phyloP scores from a whole-genome alignment of 306 rosid genomes.

The Rosa persica region DNA sequence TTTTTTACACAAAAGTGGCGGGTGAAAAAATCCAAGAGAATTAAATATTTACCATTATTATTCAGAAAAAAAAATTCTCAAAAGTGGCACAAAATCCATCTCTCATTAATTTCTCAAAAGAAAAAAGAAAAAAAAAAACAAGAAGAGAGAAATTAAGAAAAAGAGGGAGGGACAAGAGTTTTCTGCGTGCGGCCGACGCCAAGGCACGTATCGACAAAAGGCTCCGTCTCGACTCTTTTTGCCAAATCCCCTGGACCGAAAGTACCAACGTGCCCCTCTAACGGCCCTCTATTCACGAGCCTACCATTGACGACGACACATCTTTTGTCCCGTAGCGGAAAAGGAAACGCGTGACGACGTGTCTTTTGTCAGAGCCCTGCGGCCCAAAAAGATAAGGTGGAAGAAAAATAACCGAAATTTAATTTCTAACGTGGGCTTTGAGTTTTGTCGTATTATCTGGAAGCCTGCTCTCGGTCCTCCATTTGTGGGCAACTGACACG shows the following conservation, averaged over 20 bases:
- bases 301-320: slow-evolving; percentile 45
- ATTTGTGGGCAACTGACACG: slow-evolving; percentile 39
- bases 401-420: background rate
- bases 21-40: background rate
- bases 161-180: slow-evolving; percentile 25
- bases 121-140: background rate
- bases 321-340: slow-evolving; percentile 56
- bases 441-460: slow-evolving; percentile 61
- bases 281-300: background rate
- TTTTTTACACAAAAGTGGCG: background rate
- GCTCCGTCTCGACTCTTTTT: slow-evolving; percentile 40
- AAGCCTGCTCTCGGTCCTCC: slow-evolving; percentile 13
- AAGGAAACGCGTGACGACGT: slow-evolving; percentile 55
- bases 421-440: slow-evolving; percentile 29
- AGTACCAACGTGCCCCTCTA: slow-evolving; percentile 28
- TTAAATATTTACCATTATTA: too few relatives aligned
- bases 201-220: slow-evolving; percentile 80
- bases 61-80: background rate
- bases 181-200: slow-evolving; percentile 80
- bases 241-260: slow-evolving; percentile 17
- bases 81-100: background rate
- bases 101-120: background rate
- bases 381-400: background rate
- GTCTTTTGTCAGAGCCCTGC: slow-evolving; percentile 55
- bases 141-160: background rate